Evolutionary conservation across 176 grass and related monocot genomes (phyloP).

Genomic region (Triticum dicoccoides): DNA sequence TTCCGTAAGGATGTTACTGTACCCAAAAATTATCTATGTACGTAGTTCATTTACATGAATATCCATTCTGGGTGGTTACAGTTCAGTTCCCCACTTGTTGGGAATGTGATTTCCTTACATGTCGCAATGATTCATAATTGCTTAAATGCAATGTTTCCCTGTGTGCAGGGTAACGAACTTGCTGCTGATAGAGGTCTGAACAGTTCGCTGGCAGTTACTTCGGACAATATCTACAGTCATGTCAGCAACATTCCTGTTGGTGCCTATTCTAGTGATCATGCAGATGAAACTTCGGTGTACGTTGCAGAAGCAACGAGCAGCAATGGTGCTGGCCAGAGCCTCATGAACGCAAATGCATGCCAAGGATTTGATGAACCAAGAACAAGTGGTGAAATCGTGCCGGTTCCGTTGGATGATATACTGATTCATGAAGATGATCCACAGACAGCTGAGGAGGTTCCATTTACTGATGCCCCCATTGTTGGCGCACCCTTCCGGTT

Average conservation of each 20-base stretch:
- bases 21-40: background rate
- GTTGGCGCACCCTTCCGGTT: slow-evolving; percentile 84
- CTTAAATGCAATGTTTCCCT: slow-evolving; percentile 17
- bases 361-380: slow-evolving; percentile 45
- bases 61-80: background rate
- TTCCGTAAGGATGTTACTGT: background rate
- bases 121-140: background rate
- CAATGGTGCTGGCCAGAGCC: slow-evolving; percentile 7
- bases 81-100: background rate
- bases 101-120: slow-evolving; percentile 17
- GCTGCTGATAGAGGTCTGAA: slow-evolving; percentile 30
- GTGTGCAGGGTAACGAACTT: slow-evolving; percentile 49
- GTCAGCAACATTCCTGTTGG: slow-evolving; percentile 13
- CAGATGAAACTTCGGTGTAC: slow-evolving; percentile 19
- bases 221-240: slow-evolving; percentile 31
- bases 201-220: slow-evolving; percentile 12
- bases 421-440: slow-evolving; percentile 56
- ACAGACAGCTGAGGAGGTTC: slow-evolving; percentile 28
- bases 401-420: slow-evolving; percentile 71
- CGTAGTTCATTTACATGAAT: background rate
- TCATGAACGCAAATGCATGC: slow-evolving; percentile 34
- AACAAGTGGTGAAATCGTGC: slow-evolving; percentile 51
- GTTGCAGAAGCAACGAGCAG: slow-evolving; percentile 3
- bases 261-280: slow-evolving; percentile 38
- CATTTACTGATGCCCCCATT: slow-evolving; percentile 80